Percentiles rank a stretch among this genome's conserved stretches.
phyloP scores from a whole-genome alignment of 495 filamentous ascomycete genomes.

The Neurospora sp. region DNA sequence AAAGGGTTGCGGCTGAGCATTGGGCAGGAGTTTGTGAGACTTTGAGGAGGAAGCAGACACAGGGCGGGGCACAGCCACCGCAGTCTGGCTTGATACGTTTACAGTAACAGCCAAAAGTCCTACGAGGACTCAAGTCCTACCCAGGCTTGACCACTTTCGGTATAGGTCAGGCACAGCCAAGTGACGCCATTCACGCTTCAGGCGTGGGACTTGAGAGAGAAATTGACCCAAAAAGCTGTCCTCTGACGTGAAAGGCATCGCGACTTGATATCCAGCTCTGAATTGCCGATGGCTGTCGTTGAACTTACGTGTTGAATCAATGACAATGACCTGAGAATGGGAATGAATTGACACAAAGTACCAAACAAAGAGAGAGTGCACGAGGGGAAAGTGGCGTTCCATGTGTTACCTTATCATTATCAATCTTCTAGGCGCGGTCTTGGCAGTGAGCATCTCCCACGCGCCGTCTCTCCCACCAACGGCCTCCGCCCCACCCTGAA shows the following conservation, averaged over 20 bases:
- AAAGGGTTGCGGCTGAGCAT: neutral
- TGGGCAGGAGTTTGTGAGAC: neutral
- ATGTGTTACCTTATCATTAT: neutral
- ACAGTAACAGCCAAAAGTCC: conserved; percentile 12
- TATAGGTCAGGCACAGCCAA: conserved; percentile 23
- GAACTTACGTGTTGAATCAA: neutral
- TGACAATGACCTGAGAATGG: neutral
- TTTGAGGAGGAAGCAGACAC: neutral
- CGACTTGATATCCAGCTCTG: neutral
- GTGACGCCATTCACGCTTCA: conserved; percentile 5
- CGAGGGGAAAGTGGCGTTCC: neutral
- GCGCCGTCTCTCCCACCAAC: neutral
- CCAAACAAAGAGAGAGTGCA: neutral
- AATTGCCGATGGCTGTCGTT: neutral
- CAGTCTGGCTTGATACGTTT: neutral
- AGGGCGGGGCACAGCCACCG: neutral
- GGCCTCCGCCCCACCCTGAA: neutral
- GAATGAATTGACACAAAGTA: neutral
- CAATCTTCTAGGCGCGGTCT: neutral
- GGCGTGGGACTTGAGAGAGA: conserved; percentile 1
- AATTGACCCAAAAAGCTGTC: neutral
- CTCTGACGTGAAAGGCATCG: neutral
- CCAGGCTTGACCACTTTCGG: conserved; percentile 9
- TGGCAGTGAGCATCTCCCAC: neutral
- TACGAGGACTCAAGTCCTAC: conserved; percentile 22